These are phyloP conservation scores for Lodderomyces theae DNA, from an alignment of 1,139 yeast species.

Conservation along the genomic window DNA sequence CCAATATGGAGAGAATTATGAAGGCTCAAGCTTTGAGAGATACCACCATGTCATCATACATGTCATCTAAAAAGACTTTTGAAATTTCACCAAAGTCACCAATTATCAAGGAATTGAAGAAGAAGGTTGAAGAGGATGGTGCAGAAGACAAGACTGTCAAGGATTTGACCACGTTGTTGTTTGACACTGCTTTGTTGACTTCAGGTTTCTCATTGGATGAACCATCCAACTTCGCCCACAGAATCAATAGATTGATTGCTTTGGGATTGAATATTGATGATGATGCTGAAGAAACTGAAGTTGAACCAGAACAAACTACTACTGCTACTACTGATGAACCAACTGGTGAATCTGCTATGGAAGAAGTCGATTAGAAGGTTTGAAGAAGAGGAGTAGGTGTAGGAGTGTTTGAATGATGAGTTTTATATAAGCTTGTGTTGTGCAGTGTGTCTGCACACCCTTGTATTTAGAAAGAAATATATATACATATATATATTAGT, in stretches of 20 bases:
- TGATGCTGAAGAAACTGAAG: conserved; percentile 55
- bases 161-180: conserved; percentile 93
- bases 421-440: conserved; percentile 2
- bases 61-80: conserved; percentile 98
- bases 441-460: too few species aligned
- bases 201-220: conserved; percentile 99
- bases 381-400: not conserved
- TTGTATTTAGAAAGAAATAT: conserved; percentile 1
- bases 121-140: conserved; percentile 96
- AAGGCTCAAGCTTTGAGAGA: conserved; percentile 99
- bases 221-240: conserved; percentile 94
- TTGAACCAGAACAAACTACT: conserved; percentile 49
- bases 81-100: conserved; percentile 98
- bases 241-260: conserved; percentile 97
- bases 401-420: not conserved
- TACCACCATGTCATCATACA: conserved; percentile 97
- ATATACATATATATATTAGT: too few species aligned
- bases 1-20: conserved; percentile 99
- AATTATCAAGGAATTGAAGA: conserved; percentile 91
- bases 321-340: conserved; percentile 58
- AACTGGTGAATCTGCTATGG: conserved; percentile 93
- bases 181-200: conserved; percentile 96
- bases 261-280: conserved; percentile 98
- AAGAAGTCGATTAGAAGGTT: conserved; percentile 88
- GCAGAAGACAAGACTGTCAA: conserved; percentile 97